Evolutionary conservation across 2,329 filamentous ascomycete genomes (phyloP), one percentile per base, ranked within the genome.

Genomic region (Ascochyta fabae): DNA sequence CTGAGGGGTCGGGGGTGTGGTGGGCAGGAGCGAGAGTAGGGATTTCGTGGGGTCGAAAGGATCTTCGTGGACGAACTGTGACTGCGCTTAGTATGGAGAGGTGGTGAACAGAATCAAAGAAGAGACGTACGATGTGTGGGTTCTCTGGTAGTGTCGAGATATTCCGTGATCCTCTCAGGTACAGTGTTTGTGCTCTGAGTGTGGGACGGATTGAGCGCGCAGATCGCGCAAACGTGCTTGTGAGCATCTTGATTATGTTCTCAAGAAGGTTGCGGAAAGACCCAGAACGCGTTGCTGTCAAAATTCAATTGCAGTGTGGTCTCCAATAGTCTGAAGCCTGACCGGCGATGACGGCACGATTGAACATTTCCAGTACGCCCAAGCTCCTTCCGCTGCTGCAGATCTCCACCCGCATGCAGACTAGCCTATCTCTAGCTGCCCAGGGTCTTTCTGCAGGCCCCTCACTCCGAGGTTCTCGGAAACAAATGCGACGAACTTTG

Each of bases 11-110:
- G 84, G 80, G 1, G 86, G 84, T 6, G 77, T 71, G 4, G 81
- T 82, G 3, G 84, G 77, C 10, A 88, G 77, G 47, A 86, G 78
- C n/a, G 84, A 82, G 22, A 88, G 78, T 53, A 85, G 70, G 51
- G 81, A 77, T 34, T 69, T 74, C 59, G 61, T 68, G 44, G 67
- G 68, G 53, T 75, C 69, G 57, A 61, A 58, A n/a, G 78, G 73
- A 56, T 79, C 74, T 24, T 77, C 73, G 67, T 83, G 82, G 16
- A 82, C 75, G 64, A 84, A 85, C 81, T 83, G 56, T 3, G 31
- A 3, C 19, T 7, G 13, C 3, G 4, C 27, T 64, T 45, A 61
- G 57, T 34, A 6, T 33, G 22, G 16, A 38, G n/a, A n/a, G 4
- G 24, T 3, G 23, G 8, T 24, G 9, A 23, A 13, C 16, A 8